Evolutionary conservation across 768 basidiomycete genomes (phyloP), one percentile per base, ranked within the genome.

Genomic region (Cystofilobasidium bisporidii): DNA sequence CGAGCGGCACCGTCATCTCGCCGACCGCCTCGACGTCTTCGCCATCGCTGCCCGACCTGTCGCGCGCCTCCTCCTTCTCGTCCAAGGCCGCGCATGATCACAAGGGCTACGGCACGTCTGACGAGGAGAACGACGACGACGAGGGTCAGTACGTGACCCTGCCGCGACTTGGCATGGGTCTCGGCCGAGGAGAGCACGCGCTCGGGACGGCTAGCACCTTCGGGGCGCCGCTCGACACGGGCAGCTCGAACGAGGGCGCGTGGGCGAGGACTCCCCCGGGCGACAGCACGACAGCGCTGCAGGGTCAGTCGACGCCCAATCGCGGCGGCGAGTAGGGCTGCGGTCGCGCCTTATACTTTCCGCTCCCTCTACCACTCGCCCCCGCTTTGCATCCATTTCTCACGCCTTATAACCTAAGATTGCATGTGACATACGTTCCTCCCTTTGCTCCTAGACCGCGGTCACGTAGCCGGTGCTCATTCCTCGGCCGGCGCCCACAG

Each of bases 401-500:
- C n/a, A n/a, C n/a, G n/a, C n/a, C n/a, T n/a, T n/a, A n/a, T n/a
- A n/a, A n/a, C n/a, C n/a, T n/a, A n/a, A n/a, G n/a, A n/a, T n/a
- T n/a, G n/a, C n/a, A n/a, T n/a, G n/a, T n/a, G n/a, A n/a, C n/a
- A n/a, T n/a, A n/a, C n/a, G n/a, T n/a, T n/a, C n/a, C n/a, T n/a
- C n/a, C n/a, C n/a, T n/a, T n/a, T n/a, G n/a, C n/a, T n/a, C n/a
- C n/a, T n/a, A n/a, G n/a, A n/a, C n/a, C n/a, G n/a, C n/a, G n/a
- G n/a, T 41, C 10, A 41, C 40, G 17, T 41, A 9, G 40, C 17
- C 40, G 9, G 40, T 30, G 12, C 30, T 47, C n/a, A n/a, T n/a
- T n/a, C 41, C 20, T 48, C 33, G 0, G 48, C 24, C 24, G 24
- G 59, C 10, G 48, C 60, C 76, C 75, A 78, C 9, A 76, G 69